Evolutionary conservation across 345 rosid species (phyloP).

Genomic region (Diplotaxis tenuifolia): DNA sequence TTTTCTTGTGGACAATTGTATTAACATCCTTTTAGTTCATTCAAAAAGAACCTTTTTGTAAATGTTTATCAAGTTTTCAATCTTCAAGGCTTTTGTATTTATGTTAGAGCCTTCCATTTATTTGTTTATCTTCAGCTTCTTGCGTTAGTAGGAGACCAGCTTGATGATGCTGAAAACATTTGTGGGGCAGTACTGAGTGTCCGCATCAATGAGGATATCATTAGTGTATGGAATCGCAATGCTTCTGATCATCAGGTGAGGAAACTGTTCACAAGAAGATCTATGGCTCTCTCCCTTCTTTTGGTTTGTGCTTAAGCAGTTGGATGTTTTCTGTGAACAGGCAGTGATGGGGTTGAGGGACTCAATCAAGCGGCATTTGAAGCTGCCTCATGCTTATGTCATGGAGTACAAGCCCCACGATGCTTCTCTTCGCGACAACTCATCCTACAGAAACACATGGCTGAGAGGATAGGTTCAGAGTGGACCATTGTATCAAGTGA

Average conservation of each 20-base stretch:
- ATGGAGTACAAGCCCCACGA: slow-evolving; percentile 98
- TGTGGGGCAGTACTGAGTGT: slow-evolving; percentile 95
- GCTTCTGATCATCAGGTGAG: slow-evolving; percentile 92
- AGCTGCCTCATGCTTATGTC: slow-evolving; percentile 85
- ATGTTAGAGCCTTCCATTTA: neutral
- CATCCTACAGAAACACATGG: slow-evolving; percentile 95
- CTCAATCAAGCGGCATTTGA: slow-evolving; percentile 81
- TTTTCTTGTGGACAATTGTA: neutral
- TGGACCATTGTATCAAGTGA: neutral
- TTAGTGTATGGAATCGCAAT: slow-evolving; percentile 91
- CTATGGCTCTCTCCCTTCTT: neutral
- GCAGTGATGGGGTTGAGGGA: slow-evolving; percentile 90
- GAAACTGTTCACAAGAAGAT: neutral
- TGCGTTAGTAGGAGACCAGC: slow-evolving; percentile 89
- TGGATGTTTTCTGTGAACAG: slow-evolving; percentile 36
- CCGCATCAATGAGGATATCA: slow-evolving; percentile 90
- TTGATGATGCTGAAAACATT: slow-evolving; percentile 74
- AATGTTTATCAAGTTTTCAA: neutral
- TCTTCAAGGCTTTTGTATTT: neutral
- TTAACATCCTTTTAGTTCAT: neutral
- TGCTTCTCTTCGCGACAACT: slow-evolving; percentile 90
- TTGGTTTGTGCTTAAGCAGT: slow-evolving; percentile 5
- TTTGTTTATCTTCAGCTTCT: slow-evolving; percentile 58
- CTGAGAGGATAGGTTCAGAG: slow-evolving; percentile 64
- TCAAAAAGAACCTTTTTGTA: neutral